phyloP scores from a whole-genome alignment of 2,329 filamentous ascomycete species.

The Cadophora sp. region DNA sequence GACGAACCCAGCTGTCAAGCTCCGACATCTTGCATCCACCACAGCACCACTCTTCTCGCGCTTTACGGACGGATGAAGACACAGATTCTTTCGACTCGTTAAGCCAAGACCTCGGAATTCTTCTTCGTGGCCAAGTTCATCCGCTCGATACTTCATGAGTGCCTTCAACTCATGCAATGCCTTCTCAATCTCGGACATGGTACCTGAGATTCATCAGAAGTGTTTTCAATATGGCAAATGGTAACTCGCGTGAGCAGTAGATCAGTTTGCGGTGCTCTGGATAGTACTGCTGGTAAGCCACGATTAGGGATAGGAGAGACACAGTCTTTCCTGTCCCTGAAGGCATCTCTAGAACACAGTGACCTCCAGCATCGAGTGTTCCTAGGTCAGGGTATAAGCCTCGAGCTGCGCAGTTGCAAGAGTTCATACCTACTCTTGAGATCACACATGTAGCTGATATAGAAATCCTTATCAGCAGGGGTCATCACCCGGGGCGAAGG shows the following conservation, averaged over 20 bases:
- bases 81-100: constrained; percentile 96
- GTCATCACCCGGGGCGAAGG: background rate
- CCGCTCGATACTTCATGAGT: constrained; percentile 91
- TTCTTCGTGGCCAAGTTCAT: constrained; percentile 88
- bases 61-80: constrained; percentile 94
- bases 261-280: constrained; percentile 95
- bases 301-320: constrained; percentile 90
- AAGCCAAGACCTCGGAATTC: constrained; percentile 92
- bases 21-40: constrained; percentile 95
- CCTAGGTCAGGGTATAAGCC: constrained; percentile 43
- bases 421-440: constrained; percentile 63
- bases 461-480: constrained; percentile 25
- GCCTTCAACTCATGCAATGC: constrained; percentile 89
- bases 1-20: constrained; percentile 94
- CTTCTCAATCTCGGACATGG: constrained; percentile 99
- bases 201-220: constrained; percentile 56
- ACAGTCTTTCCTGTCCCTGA: constrained; percentile 98
- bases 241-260: constrained; percentile 82
- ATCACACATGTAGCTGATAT: constrained; percentile 77
- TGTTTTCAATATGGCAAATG: no score
- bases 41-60: constrained; percentile 93
- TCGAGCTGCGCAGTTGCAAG: constrained; percentile 6
- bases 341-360: constrained; percentile 98
- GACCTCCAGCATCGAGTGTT: constrained; percentile 91
- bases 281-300: constrained; percentile 94